A percentile compares a stretch with the other conserved stretches of the same genome.
Evolutionary conservation across 495 filamentous ascomycete genomes (phyloP).

Genomic region (Annulohypoxylon moriforme): DNA sequence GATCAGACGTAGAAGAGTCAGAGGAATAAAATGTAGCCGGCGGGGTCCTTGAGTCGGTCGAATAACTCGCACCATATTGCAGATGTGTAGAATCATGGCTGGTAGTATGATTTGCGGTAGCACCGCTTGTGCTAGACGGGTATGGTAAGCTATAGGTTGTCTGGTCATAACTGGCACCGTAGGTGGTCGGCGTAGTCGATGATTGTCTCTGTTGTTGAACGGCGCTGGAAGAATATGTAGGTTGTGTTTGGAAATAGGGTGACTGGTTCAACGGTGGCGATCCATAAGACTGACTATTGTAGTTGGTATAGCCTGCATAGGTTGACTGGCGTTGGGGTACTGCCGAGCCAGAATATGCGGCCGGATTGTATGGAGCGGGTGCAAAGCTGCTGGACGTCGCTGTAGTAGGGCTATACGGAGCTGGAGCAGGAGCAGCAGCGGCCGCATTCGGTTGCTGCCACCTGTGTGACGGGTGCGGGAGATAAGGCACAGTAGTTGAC

Average conservation of each 20-base stretch:
- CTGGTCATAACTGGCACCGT: constrained; percentile 50
- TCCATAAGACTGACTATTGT: constrained; percentile 52
- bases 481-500: constrained; percentile 61
- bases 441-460: constrained; percentile 41
- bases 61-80: constrained; percentile 34
- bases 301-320: constrained; percentile 56
- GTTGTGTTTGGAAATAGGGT: constrained; percentile 52
- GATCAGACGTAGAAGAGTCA: constrained; percentile 46
- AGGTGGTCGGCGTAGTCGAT: constrained; percentile 47
- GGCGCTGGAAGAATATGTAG: constrained; percentile 45
- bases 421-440: background rate
- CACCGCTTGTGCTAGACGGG: constrained; percentile 21
- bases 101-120: constrained; percentile 26
- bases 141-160: constrained; percentile 52
- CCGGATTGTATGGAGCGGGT: constrained; percentile 62
- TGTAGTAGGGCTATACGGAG: constrained; percentile 44
- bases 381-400: constrained; percentile 39
- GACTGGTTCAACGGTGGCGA: constrained; percentile 50
- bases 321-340: constrained; percentile 59
- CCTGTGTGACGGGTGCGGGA: constrained; percentile 52
- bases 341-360: constrained; percentile 57
- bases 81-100: constrained; percentile 40
- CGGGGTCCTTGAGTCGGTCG: constrained; percentile 38
- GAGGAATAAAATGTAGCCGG: constrained; percentile 49
- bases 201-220: constrained; percentile 47